phyloP scores from a whole-genome alignment of 78 protist genomes.

The Dictyostelium citrinum region DNA sequence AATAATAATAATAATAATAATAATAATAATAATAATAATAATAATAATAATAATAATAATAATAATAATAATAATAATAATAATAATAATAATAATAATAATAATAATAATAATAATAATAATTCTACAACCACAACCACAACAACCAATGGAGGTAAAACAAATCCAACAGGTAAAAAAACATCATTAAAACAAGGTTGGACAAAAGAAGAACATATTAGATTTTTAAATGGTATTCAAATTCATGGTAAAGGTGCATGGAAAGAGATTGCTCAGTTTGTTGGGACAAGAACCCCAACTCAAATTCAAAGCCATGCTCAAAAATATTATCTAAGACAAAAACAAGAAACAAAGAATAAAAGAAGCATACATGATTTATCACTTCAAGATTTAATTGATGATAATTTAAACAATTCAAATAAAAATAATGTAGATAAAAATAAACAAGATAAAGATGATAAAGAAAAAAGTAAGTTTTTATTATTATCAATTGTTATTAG shows the following conservation, averaged over 20 bases:
- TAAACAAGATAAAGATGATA: neutral
- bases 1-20: conserved; percentile 2
- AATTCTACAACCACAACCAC: neutral
- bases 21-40: neutral
- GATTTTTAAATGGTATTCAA: conserved; percentile 77
- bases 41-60: neutral
- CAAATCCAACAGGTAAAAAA: neutral
- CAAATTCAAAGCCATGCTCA: conserved; percentile 89
- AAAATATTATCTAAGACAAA: conserved; percentile 83
- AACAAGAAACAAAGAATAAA: conserved; percentile 79
- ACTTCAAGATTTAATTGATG: conserved; percentile 50
- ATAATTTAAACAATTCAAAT: neutral
- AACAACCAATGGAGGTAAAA: neutral
- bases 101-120: neutral
- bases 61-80: neutral
- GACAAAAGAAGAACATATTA: conserved; percentile 84
- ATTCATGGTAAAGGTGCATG: conserved; percentile 81
- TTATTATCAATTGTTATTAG: no score
- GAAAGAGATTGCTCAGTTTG: conserved; percentile 78
- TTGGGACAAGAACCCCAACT: conserved; percentile 82
- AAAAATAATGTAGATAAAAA: neutral
- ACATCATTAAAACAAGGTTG: conserved; percentile 77
- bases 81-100: neutral
- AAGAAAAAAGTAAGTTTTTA: neutral
- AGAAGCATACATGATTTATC: conserved; percentile 82